Evolutionary conservation across 2,329 filamentous ascomycete species (phyloP).

Genomic region (Aureobasidium lini): DNA sequence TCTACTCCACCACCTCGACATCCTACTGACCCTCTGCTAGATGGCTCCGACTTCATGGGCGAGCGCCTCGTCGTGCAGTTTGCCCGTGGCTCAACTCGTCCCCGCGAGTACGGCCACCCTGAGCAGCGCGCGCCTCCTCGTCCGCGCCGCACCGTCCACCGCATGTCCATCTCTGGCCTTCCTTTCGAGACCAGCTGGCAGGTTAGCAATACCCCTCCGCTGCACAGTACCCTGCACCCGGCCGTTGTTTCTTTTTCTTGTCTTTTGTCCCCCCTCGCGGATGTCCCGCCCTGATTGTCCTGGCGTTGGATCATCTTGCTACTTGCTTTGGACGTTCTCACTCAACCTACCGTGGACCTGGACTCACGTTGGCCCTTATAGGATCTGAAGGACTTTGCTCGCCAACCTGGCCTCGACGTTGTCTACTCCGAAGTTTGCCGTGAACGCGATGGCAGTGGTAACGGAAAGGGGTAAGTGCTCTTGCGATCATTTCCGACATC

Average conservation of each 20-base stretch:
- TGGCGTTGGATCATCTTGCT: constrained; percentile 1
- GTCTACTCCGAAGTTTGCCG: constrained; percentile 96
- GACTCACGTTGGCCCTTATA: constrained; percentile 77
- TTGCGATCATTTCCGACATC: too few relatives aligned
- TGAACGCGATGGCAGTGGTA: constrained; percentile 63
- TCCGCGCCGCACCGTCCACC: constrained; percentile 86
- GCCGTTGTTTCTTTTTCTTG: not conserved
- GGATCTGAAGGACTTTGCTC: constrained; percentile 99
- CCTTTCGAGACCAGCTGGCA: constrained; percentile 99
- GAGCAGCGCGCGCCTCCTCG: constrained; percentile 56
- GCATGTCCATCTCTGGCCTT: constrained; percentile 97
- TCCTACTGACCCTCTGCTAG: constrained; percentile 39
- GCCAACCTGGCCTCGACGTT: constrained; percentile 91
- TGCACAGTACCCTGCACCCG: not conserved
- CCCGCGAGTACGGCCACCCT: constrained; percentile 40
- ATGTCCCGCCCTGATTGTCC: not conserved
- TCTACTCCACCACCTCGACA: not conserved
- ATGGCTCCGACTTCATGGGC: constrained; percentile 97
- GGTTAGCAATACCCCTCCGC: constrained; percentile 62
- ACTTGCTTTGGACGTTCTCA: constrained; percentile 27
- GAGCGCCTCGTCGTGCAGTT: constrained; percentile 97
- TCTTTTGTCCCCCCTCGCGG: constrained; percentile 9
- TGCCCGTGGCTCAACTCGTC: constrained; percentile 71
- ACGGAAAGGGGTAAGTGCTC: constrained; percentile 63
- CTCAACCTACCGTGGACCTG: constrained; percentile 43